Evolutionary conservation across 176 grass and related monocot species (phyloP), one percentile per base, ranked within the genome.

Genomic region (Oryza glaberrima): DNA sequence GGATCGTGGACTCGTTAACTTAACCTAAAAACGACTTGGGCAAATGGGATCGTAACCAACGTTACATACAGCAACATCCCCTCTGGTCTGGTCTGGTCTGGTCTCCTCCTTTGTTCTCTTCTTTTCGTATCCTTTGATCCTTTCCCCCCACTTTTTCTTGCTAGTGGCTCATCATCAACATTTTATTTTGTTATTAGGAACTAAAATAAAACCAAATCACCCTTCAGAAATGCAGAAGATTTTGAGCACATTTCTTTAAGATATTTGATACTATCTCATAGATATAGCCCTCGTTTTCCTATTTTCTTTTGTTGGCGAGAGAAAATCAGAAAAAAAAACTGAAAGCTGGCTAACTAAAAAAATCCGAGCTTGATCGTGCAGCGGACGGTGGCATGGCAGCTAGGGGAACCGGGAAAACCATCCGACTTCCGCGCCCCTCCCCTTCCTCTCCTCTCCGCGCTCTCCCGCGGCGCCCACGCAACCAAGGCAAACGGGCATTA

Each of bases 351-450:
- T 63, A 23, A 23, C 58, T 22, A 77, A 56, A 49, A 35, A 60
- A 60, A 65, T 19, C 82, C 44, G 64, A 40, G 65, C 26, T 48
- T 49, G 60, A 67, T 58, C 60, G 35, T 83, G 83, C 73, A 67
- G 54, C 56, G 79, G 69, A 44, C 26, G 68, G 75, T 30, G 73
- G 48, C 84, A 81, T 30, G 73, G 48, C 84, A 81, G 73, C 67
- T 75, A 63, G 78, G 40, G 79, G 79, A 61, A 49, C 71, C 38
- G 82, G 63, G 34, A 34, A 60, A 9, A 25, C 14, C 9, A 47
- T 67, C 86, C 92, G 92, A 74, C 43, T 87, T 84, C 25, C 61
- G 85, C 90, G 92, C 76, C 69, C 81, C 49, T 85, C 79, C 81
- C 72, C 83, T 25, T 73, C 61, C 80, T 70, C 70, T 17, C 65